Evolutionary conservation across 306 rosid genomes (phyloP), one percentile per base, ranked within the genome.

Genomic region (Alnus rubra): DNA sequence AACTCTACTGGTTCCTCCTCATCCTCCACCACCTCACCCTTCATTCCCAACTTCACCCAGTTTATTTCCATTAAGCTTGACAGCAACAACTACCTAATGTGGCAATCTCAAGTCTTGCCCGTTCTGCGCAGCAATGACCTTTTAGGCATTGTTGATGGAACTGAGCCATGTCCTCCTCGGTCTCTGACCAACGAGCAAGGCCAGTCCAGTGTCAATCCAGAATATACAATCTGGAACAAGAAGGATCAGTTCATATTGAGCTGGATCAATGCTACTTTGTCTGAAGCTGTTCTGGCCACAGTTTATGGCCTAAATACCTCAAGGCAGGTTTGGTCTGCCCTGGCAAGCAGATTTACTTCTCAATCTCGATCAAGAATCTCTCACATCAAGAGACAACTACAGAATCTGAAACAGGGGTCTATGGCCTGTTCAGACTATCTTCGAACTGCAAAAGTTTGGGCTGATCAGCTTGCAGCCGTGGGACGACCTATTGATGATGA

Each of bases 381-480:
- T 3, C 54, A 50, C 9, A 12, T 12, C 5, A 50, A 50, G 14
- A 50, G 54, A 13, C 15, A 50, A 50, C 14, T 50, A 50, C 0
- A 50, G 0, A 12, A 3, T 50, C 54, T 50, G 2, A 11, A 0
- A 1, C 54, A 50, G 9, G 16, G 14, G 1, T 50, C 18, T 1
- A 50, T 10, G 5, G 2, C 54, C 18, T 50, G 18, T 5, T 4
- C 9, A 9, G 5, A 50, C 9, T 12, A 10, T 50, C 4, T 50
- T 12, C 14, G 15, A 12, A 2, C 4, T 0, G 4, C 18, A 12
- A 50, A 50, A 1, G 14, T 5, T 10, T 0, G 12, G 18, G 5
- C 0, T 10, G 15, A 12, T 10, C 54, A 50, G 0, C 10, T 10
- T n/a, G n/a, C n/a, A n/a, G n/a, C n/a, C n/a, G n/a, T n/a, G n/a